Evolutionary conservation across 805 yeast genomes (phyloP), one percentile per base, ranked within the genome.

Genomic region (Monosporozyma servazzii): DNA sequence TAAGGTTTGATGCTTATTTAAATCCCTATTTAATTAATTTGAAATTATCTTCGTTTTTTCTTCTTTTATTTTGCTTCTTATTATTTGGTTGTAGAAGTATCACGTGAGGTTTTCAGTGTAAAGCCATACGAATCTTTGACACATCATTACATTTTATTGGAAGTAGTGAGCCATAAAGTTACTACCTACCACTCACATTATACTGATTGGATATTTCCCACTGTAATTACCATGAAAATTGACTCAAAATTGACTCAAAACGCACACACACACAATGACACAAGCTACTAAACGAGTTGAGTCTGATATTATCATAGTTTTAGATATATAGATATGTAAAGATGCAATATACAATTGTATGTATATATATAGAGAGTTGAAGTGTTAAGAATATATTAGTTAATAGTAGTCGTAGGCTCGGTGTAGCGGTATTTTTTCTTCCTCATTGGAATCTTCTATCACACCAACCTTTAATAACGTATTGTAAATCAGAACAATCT

Each of bases 391-490:
- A 39, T 39, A 39, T 20, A 39, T 18, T 39, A 20, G 25, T 7
- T 15, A 30, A 13, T 11, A 13, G 36, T 11, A 7, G 7, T 31
- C 13, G 8, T 31, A 7, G 7, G 36, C 13, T 31, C 13, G 36
- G 36, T 27, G 5, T 27, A 27, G 9, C 30, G 5, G 30, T 27
- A n/a, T n/a, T 27, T 27, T 27, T 27, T 27, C 9, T 27, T 27
- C 15, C 2, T 41, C 29, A 41, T 41, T 41, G 44, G 48, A 65
- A 65, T 10, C 70, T 52, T 37, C 51, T 50, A 47, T 66, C 69
- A 43, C 66, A 63, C 69, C 69, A 66, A 10, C 70, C 70, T 41
- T 66, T 64, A 3, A 66, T 67, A 37, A 66, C 67, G 54, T 66
- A 66, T 47, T 66, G 70, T 3, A 62, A 43, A 40, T 59, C 63